These are phyloP conservation scores for Chimonanthus salicifolius DNA, from an alignment of 164 flowering plant genomes.

Conservation along the genomic window DNA sequence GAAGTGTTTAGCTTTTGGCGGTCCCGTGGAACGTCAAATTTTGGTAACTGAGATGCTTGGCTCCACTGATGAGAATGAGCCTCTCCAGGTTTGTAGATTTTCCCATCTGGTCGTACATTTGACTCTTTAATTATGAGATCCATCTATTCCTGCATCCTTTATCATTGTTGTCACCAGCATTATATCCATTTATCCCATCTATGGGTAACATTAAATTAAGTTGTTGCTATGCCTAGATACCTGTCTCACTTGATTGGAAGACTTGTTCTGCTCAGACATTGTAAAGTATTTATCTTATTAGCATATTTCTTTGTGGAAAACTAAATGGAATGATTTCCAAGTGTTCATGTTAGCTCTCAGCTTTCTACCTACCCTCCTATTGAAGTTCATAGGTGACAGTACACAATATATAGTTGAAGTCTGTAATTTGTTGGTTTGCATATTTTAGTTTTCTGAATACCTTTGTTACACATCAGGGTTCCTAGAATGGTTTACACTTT, in stretches of 20 bases:
- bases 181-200: too few relatives aligned
- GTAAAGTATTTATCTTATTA: neutral
- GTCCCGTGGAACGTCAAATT: conserved; percentile 65
- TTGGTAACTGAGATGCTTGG: conserved; percentile 97
- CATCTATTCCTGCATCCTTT: neutral
- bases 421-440: too few relatives aligned
- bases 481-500: too few relatives aligned
- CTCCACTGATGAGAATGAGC: conserved; percentile 90
- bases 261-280: neutral
- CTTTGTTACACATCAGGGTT: too few relatives aligned
- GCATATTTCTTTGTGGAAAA: too few relatives aligned
- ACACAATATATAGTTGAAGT: too few relatives aligned
- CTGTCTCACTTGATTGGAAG: neutral
- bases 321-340: too few relatives aligned
- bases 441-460: too few relatives aligned
- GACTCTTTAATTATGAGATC: neutral
- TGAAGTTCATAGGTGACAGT: too few relatives aligned
- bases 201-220: neutral
- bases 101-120: neutral
- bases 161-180: neutral
- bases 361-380: too few relatives aligned
- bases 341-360: too few relatives aligned
- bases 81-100: conserved; percentile 70
- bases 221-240: neutral
- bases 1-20: conserved; percentile 87